These are phyloP conservation scores for Ilyonectria mors-panacis DNA, from an alignment of 2,329 filamentous ascomycete species.

Conservation along the genomic window DNA sequence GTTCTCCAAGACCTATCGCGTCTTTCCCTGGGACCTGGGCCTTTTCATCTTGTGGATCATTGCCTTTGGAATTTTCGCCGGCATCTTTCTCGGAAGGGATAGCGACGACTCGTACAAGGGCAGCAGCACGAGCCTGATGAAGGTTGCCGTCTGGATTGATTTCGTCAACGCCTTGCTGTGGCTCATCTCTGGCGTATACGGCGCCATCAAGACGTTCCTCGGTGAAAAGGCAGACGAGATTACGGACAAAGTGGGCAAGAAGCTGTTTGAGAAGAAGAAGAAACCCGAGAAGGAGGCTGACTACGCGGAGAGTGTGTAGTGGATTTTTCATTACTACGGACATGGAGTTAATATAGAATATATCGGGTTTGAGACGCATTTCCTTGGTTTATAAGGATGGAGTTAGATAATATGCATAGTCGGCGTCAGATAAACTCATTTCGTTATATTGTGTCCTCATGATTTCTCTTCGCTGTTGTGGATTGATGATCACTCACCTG, in stretches of 20 bases:
- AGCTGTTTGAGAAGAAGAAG: slow-evolving; percentile 56
- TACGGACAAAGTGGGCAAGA: slow-evolving; percentile 56
- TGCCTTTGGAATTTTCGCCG: slow-evolving; percentile 80
- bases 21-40: slow-evolving; percentile 61
- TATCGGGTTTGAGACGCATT: too few species aligned
- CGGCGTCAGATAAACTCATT: too few species aligned
- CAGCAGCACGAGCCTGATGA: slow-evolving; percentile 68
- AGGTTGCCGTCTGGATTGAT: slow-evolving; percentile 81
- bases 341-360: too few species aligned
- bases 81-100: slow-evolving; percentile 75
- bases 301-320: slow-evolving; percentile 52
- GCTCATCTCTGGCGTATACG: slow-evolving; percentile 65
- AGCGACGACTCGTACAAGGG: slow-evolving; percentile 66
- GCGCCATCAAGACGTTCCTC: slow-evolving; percentile 57
- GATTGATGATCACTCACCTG: too few species aligned
- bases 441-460: too few species aligned
- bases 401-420: too few species aligned
- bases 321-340: not conserved
- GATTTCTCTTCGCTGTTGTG: too few species aligned
- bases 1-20: slow-evolving; percentile 58
- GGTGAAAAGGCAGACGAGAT: slow-evolving; percentile 58
- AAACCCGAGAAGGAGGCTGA: slow-evolving; percentile 42
- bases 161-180: slow-evolving; percentile 78
- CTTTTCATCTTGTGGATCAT: slow-evolving; percentile 71
- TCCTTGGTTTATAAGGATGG: too few species aligned